phyloP scores from a whole-genome alignment of 495 filamentous ascomycete genomes.

The Penicillium fimorum region DNA sequence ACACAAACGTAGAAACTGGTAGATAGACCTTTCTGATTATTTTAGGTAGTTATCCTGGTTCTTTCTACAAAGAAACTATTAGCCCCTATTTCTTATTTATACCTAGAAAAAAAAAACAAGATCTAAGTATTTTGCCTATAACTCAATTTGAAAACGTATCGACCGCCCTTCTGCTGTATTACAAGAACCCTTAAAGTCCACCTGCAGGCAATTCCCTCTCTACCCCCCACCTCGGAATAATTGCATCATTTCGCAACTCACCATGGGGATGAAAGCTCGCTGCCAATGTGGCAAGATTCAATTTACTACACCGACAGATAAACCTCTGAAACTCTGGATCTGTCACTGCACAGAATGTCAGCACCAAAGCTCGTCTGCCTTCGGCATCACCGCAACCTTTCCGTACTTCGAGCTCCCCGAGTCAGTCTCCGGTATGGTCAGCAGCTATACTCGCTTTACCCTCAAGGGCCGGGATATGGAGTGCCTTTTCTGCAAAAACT shows the following conservation, averaged over 20 bases:
- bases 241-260: background rate
- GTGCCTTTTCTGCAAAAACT: constrained; percentile 60
- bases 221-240: background rate
- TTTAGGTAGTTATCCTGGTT: background rate
- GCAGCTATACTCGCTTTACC: constrained; percentile 46
- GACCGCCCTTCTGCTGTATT: no score
- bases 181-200: no score
- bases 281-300: constrained; percentile 63
- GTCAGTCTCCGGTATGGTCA: constrained; percentile 36
- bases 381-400: constrained; percentile 66
- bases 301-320: constrained; percentile 54
- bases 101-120: background rate
- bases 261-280: constrained; percentile 49
- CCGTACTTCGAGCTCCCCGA: constrained; percentile 53
- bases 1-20: background rate
- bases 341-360: constrained; percentile 70
- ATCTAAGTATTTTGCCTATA: no score
- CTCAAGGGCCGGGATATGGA: constrained; percentile 44
- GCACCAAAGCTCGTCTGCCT: constrained; percentile 64
- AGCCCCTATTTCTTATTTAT: background rate
- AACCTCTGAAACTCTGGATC: constrained; percentile 58
- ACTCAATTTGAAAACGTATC: background rate
- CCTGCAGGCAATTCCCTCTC: no score
- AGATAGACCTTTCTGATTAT: background rate
- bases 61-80: background rate